These are phyloP conservation scores for Borealophlyctis nickersoniae DNA, from an alignment of 192 early-diverging fungal genomes.

Conservation along the genomic window DNA sequence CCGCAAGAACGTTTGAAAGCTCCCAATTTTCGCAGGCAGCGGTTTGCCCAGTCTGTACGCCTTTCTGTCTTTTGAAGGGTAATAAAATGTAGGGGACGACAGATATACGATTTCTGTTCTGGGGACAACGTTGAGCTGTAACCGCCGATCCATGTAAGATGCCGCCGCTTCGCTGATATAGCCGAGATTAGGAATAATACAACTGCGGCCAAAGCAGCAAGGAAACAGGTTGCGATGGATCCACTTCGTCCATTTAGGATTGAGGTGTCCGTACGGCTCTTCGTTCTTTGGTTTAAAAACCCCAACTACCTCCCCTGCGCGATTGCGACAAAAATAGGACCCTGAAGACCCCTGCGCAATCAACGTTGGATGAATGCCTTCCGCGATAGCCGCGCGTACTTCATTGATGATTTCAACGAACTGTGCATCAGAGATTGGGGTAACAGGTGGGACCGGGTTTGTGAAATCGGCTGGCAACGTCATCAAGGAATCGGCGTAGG, in stretches of 20 bases:
- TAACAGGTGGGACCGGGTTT: constrained; percentile 27
- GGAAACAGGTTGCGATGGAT: constrained; percentile 82
- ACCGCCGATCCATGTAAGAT: constrained; percentile 69
- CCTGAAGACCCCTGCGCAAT: constrained; percentile 76
- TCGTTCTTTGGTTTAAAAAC: constrained; percentile 83
- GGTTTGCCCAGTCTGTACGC: constrained; percentile 38
- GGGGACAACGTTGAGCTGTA: constrained; percentile 79
- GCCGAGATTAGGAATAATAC: constrained; percentile 84
- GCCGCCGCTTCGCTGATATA: constrained; percentile 90
- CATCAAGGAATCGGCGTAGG: constrained; percentile 24
- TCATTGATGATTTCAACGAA: constrained; percentile 40
- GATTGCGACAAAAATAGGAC: constrained; percentile 84
- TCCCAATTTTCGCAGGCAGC: constrained; percentile 75
- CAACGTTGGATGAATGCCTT: constrained; percentile 46
- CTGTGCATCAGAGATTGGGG: constrained; percentile 26
- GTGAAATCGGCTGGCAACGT: constrained; percentile 8
- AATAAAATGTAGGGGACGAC: constrained; percentile 74
- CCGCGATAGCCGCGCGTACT: constrained; percentile 43
- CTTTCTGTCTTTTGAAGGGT: constrained; percentile 55
- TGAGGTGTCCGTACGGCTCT: constrained; percentile 64
- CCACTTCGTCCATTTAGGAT: constrained; percentile 94
- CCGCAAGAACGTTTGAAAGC: constrained; percentile 79
- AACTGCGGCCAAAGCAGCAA: constrained; percentile 84
- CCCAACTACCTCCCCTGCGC: constrained; percentile 72
- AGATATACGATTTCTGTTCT: constrained; percentile 75